Conservation (phyloP, 176 grass and related monocot genomes). For the Hsuehochloa calcarea region DNA sequence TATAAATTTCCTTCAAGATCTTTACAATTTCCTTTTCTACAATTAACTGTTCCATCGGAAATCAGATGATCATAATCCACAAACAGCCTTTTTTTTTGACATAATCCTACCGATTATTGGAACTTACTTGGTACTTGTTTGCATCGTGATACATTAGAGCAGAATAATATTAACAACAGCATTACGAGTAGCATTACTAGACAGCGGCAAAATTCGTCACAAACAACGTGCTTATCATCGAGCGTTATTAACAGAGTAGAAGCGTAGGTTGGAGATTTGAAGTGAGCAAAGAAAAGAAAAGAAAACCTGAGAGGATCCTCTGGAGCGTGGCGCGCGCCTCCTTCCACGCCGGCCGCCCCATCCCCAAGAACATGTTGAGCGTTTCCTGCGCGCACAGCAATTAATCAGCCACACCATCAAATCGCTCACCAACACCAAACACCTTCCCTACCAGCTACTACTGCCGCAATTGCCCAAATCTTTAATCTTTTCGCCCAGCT, state of each 20-base stretch:
- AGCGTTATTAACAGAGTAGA: background rate
- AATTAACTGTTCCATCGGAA: background rate
- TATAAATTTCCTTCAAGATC: background rate
- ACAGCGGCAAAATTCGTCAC: background rate
- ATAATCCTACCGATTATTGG: background rate
- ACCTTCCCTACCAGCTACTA: background rate
- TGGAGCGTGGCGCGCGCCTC: slow-evolving; percentile 88
- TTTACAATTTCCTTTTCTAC: background rate
- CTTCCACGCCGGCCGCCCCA: slow-evolving; percentile 88
- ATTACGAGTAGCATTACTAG: background rate
- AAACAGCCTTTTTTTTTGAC: background rate
- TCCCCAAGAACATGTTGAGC: slow-evolving; percentile 85
- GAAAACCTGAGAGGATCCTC: slow-evolving; percentile 73
- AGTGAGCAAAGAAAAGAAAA: background rate
- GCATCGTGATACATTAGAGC: background rate
- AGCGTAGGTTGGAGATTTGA: background rate
- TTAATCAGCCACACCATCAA: background rate
- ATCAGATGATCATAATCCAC: background rate
- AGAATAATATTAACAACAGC: background rate
- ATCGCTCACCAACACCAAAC: background rate
- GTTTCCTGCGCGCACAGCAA: slow-evolving; percentile 57
- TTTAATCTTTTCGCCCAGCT: background rate
- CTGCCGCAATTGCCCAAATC: background rate
- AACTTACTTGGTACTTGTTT: background rate
- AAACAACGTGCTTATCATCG: background rate